Conservation (phyloP, 306 rosid species). For the Adenanthera pavonina region DNA sequence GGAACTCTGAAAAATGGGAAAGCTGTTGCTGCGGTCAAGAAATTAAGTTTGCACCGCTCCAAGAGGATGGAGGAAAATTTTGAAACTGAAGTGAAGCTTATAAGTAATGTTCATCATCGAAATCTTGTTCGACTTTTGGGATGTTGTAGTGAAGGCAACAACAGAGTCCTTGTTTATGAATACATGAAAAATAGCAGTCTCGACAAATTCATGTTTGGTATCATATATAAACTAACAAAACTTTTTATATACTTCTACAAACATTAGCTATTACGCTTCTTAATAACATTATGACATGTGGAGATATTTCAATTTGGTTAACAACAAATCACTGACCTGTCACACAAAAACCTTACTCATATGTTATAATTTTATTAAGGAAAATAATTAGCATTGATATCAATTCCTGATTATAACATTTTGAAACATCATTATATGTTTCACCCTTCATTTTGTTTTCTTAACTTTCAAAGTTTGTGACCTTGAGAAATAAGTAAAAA, state of each 20-base stretch:
- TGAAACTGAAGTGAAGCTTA: slow-evolving; percentile 74
- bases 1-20: slow-evolving; percentile 71
- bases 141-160: slow-evolving; percentile 64
- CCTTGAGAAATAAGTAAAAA: not conserved
- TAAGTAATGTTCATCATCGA: slow-evolving; percentile 78
- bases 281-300: not conserved
- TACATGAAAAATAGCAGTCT: slow-evolving; percentile 71
- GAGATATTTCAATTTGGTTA: not conserved
- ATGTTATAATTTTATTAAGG: not conserved
- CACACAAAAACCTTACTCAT: not conserved
- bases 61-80: slow-evolving; percentile 56
- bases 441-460: not conserved
- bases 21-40: slow-evolving; percentile 73
- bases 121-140: slow-evolving; percentile 79
- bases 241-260: no score
- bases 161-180: slow-evolving; percentile 74
- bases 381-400: not conserved
- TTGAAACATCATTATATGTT: not conserved
- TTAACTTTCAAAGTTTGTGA: not conserved
- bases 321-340: not conserved
- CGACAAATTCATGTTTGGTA: slow-evolving; percentile 76
- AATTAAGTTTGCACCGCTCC: slow-evolving; percentile 51
- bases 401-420: slow-evolving; percentile 2
- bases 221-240: not conserved
- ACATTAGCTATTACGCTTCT: no score